Conservation (phyloP, 441 rosid genomes). For the Mallotus repandus region DNA sequence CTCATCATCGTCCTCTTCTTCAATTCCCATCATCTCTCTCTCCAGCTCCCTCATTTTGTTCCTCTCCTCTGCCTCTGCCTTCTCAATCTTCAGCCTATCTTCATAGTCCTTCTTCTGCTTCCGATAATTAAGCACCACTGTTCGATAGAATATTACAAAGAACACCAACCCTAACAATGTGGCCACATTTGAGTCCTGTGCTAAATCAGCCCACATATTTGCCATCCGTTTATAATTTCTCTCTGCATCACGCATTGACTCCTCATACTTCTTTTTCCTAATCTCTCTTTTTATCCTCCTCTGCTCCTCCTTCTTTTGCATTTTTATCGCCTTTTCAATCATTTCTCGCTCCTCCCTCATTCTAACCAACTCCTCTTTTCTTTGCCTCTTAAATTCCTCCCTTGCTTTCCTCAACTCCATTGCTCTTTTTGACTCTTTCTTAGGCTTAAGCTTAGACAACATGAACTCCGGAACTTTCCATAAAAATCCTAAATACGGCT, state of each 20-base stretch:
- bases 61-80: slow-evolving; percentile 93
- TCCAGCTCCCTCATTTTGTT: slow-evolving; percentile 82
- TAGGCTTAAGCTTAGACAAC: slow-evolving; percentile 53
- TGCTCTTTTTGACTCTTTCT: slow-evolving; percentile 69
- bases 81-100: slow-evolving; percentile 88
- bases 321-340: slow-evolving; percentile 57
- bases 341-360: slow-evolving; percentile 64
- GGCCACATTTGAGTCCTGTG: slow-evolving; percentile 63
- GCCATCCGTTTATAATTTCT: slow-evolving; percentile 51
- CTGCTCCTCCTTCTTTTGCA: slow-evolving; percentile 62
- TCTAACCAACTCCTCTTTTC: slow-evolving; percentile 50
- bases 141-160: slow-evolving; percentile 73
- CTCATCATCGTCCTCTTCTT: slow-evolving; percentile 52
- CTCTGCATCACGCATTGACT: slow-evolving; percentile 62
- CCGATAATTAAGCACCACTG: slow-evolving; percentile 75
- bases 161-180: slow-evolving; percentile 69
- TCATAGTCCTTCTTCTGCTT: slow-evolving; percentile 92
- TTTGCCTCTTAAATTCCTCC: slow-evolving; percentile 72
- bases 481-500: slow-evolving; percentile 73
- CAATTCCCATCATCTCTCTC: slow-evolving; percentile 70
- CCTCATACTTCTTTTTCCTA: slow-evolving; percentile 59
- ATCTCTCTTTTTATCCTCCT: slow-evolving; percentile 52
- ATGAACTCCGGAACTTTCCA: slow-evolving; percentile 68
- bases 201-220: slow-evolving; percentile 59
- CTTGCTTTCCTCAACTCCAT: slow-evolving; percentile 58